Evolutionary conservation across 1,284 basidiomycete genomes (phyloP).

Genomic region (Cerrena zonata): DNA sequence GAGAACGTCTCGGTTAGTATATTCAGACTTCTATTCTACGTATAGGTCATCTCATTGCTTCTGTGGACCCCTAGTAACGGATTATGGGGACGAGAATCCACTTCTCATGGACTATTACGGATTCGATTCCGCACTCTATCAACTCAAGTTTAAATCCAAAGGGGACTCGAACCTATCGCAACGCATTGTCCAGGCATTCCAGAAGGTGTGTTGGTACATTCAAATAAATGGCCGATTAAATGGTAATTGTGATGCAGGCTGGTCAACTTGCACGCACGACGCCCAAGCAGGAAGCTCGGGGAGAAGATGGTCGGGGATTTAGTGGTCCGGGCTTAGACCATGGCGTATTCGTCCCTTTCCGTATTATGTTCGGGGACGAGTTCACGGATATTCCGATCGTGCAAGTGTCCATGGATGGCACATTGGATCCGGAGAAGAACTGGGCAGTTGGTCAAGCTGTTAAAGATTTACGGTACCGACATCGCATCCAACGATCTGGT

Average conservation of each 20-base stretch:
- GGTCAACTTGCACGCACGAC: conserved; percentile 51
- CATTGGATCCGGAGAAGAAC: conserved; percentile 54
- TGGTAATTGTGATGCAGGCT: conserved; percentile 32
- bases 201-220: conserved; percentile 35
- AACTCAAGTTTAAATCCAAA: conserved; percentile 60
- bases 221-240: conserved; percentile 1
- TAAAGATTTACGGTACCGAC: conserved; percentile 43
- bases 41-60: neutral
- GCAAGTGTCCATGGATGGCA: conserved; percentile 64
- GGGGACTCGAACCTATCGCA: conserved; percentile 54
- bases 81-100: conserved; percentile 70
- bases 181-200: conserved; percentile 55
- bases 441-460: conserved; percentile 64
- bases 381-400: conserved; percentile 58
- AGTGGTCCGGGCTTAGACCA: conserved; percentile 58
- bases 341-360: conserved; percentile 73
- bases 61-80: conserved; percentile 45
- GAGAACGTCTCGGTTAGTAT: conserved; percentile 47
- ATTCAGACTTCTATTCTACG: too few relatives aligned
- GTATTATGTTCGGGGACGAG: conserved; percentile 67
- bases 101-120: conserved; percentile 71
- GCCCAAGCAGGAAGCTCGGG: conserved; percentile 47
- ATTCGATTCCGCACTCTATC: conserved; percentile 53
- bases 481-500: conserved; percentile 1
- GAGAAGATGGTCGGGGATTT: conserved; percentile 64